Base-by-base conservation (phyloP, 2,329 filamentous ascomycete genomes). In the Leptographium flavum region DNA sequence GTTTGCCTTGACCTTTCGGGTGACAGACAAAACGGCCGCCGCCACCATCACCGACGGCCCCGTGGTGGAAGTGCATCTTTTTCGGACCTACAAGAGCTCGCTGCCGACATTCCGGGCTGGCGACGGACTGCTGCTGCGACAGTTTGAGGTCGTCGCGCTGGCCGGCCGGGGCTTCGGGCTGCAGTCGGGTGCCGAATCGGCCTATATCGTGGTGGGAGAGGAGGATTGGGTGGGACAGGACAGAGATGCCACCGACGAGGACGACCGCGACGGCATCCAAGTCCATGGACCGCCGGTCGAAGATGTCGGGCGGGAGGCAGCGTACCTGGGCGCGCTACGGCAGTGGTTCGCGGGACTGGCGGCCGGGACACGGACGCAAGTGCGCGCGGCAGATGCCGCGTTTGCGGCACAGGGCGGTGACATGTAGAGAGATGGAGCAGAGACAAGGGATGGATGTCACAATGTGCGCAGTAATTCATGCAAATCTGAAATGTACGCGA, bases 201-300 rank as follows among this genome's bases (percentile, higher is more conserved):
- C 72, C 45, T 81, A 78, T 73, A 76, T 73, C 2, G 73, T 76
- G 50, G 73, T 77, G 52, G 59, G 42, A 13, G 42, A n/a, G 28
- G 45, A 37, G 7, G 45, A 46, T 8, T 46, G 36, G 17, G 45
- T n/a, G 15, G 41, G 23, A n/a, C n/a, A n/a, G n/a, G n/a, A n/a
- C n/a, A n/a, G n/a, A n/a, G n/a, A n/a, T n/a, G n/a, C n/a, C n/a
- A n/a, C n/a, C n/a, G 42, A 38, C 13, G 42, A 42, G 11, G 38
- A 17, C 15, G 14, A 31, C 9, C 25, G 13, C 36, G 8, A 11
- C 14, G 21, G 21, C 3, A 43, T 58, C 68, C 71, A 80, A 59
- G 70, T 80, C 43, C 70, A 68, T 49, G 76, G 76, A 0, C 72
- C 74, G 44, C 75, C 75, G 0, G 67, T 81, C 19, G 76, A 81